phyloP scores from a whole-genome alignment of 176 grass and related monocot genomes.

The Carex littledalei region DNA sequence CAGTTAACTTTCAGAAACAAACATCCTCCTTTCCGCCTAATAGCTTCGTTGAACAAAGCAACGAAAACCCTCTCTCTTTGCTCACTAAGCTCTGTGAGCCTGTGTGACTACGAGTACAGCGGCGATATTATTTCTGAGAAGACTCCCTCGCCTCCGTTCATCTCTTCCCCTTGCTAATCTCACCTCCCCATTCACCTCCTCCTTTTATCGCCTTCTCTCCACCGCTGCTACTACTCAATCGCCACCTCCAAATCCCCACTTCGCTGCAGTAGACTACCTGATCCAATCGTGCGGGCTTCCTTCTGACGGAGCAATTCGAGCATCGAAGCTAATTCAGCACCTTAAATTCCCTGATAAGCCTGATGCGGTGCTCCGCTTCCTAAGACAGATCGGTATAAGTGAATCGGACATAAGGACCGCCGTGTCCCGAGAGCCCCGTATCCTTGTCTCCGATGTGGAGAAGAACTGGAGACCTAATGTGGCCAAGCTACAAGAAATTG shows the following conservation, averaged over 20 bases:
- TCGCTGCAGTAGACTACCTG: slow-evolving; percentile 3
- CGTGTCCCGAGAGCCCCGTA: background rate
- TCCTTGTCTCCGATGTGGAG: background rate
- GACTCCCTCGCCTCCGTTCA: background rate
- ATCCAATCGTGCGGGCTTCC: slow-evolving; percentile 15
- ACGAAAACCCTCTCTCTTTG: too few species aligned
- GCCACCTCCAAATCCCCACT: background rate
- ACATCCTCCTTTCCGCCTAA: too few species aligned
- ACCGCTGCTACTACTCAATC: background rate
- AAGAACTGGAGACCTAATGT: background rate
- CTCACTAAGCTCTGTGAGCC: too few species aligned
- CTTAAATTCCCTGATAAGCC: slow-evolving; percentile 14
- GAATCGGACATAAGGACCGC: background rate
- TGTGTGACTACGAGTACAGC: background rate
- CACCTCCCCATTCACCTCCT: background rate
- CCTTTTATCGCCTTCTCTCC: background rate
- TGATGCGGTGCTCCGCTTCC: background rate
- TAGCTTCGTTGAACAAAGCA: too few species aligned
- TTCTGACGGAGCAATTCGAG: background rate
- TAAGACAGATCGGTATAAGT: slow-evolving; percentile 14
- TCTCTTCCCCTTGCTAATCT: background rate
- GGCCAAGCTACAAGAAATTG: background rate
- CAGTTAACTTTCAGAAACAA: too few species aligned
- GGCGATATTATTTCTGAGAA: background rate
- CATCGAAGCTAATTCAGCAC: background rate